Conservation (phyloP, 495 filamentous ascomycete species). For the Aspergillus ellipticus region DNA sequence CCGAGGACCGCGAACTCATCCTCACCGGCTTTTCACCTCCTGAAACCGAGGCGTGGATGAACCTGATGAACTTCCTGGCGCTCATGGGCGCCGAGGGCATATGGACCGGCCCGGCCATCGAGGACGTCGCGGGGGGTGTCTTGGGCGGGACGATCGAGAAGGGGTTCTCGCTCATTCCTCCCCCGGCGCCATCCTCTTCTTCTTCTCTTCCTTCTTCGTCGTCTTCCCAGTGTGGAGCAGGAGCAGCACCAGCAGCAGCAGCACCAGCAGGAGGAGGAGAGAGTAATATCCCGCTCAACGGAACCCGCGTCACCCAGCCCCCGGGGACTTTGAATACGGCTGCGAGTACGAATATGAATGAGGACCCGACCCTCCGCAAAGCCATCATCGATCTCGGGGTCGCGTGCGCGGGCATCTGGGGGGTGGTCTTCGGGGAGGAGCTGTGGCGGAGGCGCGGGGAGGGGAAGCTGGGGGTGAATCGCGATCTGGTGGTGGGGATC, state of each 20-base stretch:
- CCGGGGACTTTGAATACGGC: too few species aligned
- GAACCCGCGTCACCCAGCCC: too few species aligned
- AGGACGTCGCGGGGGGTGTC: constrained; percentile 8
- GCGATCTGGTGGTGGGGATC: not conserved
- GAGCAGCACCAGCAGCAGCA: too few species aligned
- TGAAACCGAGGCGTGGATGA: constrained; percentile 3
- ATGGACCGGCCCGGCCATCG: constrained; percentile 1
- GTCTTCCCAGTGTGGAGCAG: too few species aligned
- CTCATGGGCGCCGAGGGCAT: constrained; percentile 11
- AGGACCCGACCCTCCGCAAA: not conserved
- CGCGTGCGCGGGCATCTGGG: constrained; percentile 14
- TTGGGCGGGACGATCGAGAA: not conserved
- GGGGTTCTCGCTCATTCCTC: too few species aligned
- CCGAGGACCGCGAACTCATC: not conserved
- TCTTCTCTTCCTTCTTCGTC: not conserved
- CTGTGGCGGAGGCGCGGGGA: constrained; percentile 7
- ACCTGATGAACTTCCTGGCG: constrained; percentile 10
- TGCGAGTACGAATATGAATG: not conserved
- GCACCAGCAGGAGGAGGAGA: too few species aligned
- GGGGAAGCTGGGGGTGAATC: not conserved
- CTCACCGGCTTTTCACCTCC: not conserved
- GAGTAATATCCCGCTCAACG: too few species aligned
- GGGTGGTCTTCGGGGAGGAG: constrained; percentile 26
- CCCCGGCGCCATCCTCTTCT: not conserved
- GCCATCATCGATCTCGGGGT: constrained; percentile 5